Conservation (phyloP, 495 filamentous ascomycete species). For the Hypoxylon crocopeplum region DNA sequence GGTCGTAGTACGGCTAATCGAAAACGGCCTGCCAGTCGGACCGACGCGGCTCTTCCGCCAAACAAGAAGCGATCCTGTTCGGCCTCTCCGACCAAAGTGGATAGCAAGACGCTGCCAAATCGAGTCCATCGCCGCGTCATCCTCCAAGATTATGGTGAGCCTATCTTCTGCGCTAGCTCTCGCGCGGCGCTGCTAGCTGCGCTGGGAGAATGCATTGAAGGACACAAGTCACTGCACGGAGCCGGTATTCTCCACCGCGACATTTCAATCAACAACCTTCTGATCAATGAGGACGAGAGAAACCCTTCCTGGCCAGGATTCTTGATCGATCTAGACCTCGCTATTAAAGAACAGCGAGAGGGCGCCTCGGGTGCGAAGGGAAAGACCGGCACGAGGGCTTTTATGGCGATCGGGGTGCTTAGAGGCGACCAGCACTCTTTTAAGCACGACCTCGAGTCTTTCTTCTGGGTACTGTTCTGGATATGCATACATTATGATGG, state of each 20-base stretch:
- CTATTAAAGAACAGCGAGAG: too few species aligned
- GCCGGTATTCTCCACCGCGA: constrained; percentile 48
- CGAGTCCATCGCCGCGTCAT: constrained; percentile 52
- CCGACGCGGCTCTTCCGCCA: constrained; percentile 40
- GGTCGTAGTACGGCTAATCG: constrained; percentile 27
- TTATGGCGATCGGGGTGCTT: constrained; percentile 47
- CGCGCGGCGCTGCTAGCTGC: constrained; percentile 43
- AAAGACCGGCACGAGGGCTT: too few species aligned
- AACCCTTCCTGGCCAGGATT: constrained; percentile 43
- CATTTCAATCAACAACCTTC: constrained; percentile 52
- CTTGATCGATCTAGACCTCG: constrained; percentile 49
- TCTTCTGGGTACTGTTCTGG: constrained; percentile 63
- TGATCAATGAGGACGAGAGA: constrained; percentile 48
- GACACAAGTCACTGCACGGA: constrained; percentile 46
- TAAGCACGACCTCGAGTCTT: constrained; percentile 51
- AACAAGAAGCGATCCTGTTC: constrained; percentile 48
- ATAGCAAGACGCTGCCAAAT: constrained; percentile 38
- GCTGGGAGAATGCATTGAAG: constrained; percentile 48
- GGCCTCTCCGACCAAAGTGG: constrained; percentile 39
- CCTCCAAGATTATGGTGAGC: constrained; percentile 48
- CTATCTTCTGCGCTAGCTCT: constrained; percentile 53
- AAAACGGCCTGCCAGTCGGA: constrained; percentile 48
- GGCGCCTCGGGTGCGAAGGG: too few species aligned
- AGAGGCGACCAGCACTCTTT: too few species aligned
- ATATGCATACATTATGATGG: constrained; percentile 51